Base-by-base conservation (phyloP, 495 filamentous ascomycete genomes). In the Xylaria cubensis region DNA sequence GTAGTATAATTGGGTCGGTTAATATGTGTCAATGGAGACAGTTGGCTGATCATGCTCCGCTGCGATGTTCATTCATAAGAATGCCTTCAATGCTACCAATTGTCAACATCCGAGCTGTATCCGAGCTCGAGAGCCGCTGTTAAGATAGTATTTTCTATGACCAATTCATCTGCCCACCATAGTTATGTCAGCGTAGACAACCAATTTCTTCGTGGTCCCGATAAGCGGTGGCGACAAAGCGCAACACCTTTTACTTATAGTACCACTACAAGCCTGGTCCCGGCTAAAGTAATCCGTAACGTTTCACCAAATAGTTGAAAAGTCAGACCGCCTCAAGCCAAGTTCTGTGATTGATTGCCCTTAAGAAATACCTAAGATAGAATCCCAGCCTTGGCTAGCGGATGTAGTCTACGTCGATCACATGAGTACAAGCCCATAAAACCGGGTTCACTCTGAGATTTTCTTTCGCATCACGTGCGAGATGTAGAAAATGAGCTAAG, bases 11-110 rank as follows among this genome's bases (percentile, higher is more conserved):
- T 64, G 24, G 17, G 55, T 44, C 44, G 53, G 46, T 44, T 61
- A 61, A 61, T 39, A 39, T 61, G 19, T n/a, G 15, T 61, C 13
- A 21, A 39, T 48, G 67, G 21, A 61, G 32, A 9, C 24, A 59
- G 26, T 56, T 55, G 65, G 21, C 21, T 39, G 65, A 26, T 21
- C 13, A 13, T n/a, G 34, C 48, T 55, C 65, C 48, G 56, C 63
- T n/a, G 29, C 19, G 36, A 66, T 8, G 63, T 65, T 29, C 26
- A 29, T 65, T 29, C 26, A 29, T 29, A 29, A 29, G 26, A 29
- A 29, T 29, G 26, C 26, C 26, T 29, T 29, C 26, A 29, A 29
- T 29, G 2, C 26, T 29, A 29, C 26, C 26, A 29, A 29, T 29
- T 29, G 26, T 29, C 26, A 29, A 29, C 26, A 29, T 29, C 26